Evolutionary conservation across 306 rosid genomes (phyloP).

Genomic region (Vicia sativa): DNA sequence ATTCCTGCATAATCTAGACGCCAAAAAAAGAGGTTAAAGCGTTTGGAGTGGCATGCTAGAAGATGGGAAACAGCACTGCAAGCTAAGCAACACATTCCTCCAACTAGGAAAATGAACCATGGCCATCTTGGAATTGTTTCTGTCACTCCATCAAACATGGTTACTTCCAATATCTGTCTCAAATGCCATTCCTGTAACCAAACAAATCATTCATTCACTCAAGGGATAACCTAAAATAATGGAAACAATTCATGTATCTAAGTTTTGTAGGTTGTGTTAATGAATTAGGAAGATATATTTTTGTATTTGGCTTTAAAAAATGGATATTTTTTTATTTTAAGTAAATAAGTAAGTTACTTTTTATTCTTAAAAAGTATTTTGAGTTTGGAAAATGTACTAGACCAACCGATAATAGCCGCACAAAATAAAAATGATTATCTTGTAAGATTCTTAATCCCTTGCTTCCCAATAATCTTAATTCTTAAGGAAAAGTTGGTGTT

Average conservation of each 20-base stretch:
- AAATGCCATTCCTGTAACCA: slow-evolving; percentile 49
- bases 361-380: too few relatives aligned
- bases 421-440: too few relatives aligned
- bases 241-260: neutral
- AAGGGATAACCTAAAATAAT: neutral
- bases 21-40: slow-evolving; percentile 79
- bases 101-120: slow-evolving; percentile 78
- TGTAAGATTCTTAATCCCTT: too few relatives aligned
- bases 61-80: slow-evolving; percentile 88
- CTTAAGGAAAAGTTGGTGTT: too few relatives aligned
- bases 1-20: slow-evolving; percentile 93
- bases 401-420: too few relatives aligned
- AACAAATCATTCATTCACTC: neutral
- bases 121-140: slow-evolving; percentile 73
- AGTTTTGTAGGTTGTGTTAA: neutral
- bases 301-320: too few relatives aligned
- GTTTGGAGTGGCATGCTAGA: slow-evolving; percentile 80
- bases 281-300: too few relatives aligned
- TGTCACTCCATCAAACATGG: slow-evolving; percentile 30
- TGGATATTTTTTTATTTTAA: too few relatives aligned
- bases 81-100: slow-evolving; percentile 85
- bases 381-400: too few relatives aligned
- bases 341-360: too few relatives aligned
- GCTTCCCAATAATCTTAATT: too few relatives aligned
- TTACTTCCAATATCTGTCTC: slow-evolving; percentile 43